Percentiles rank a stretch among this genome's conserved stretches.
These are phyloP conservation scores for Limnanthes douglasii DNA, from an alignment of 345 rosid species.

Conservation along the genomic window DNA sequence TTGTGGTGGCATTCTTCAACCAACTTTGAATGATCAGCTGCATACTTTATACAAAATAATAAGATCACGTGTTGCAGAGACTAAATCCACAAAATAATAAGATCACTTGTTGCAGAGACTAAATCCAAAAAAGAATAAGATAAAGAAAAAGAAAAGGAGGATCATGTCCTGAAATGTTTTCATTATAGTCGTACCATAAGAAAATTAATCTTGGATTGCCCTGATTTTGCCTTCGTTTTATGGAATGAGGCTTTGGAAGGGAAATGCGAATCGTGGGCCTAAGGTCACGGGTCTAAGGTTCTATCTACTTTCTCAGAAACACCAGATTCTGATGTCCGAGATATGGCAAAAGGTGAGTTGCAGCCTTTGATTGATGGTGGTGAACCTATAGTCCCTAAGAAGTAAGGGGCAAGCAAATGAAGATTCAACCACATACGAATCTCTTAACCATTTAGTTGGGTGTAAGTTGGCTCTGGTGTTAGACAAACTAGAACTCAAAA, in stretches of 20 bases:
- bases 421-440: too few species aligned
- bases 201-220: conserved; percentile 53
- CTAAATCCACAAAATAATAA: conserved; percentile 48
- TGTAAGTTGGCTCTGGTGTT: too few species aligned
- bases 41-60: conserved; percentile 42
- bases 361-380: conserved; percentile 53
- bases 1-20: conserved; percentile 41
- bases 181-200: conserved; percentile 75
- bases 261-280: conserved; percentile 47
- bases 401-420: too few species aligned
- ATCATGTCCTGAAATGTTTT: conserved; percentile 67
- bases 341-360: conserved; percentile 44
- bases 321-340: conserved; percentile 24
- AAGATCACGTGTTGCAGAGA: conserved; percentile 41
- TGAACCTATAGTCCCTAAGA: conserved; percentile 29
- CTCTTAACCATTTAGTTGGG: too few species aligned
- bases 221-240: conserved; percentile 47
- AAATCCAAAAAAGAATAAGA: conserved; percentile 34
- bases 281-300: conserved; percentile 85
- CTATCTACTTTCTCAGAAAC: conserved; percentile 57
- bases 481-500: too few species aligned
- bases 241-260: conserved; percentile 68
- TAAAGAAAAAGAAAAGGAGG: conserved; percentile 22
- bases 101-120: conserved; percentile 42
- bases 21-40: conserved; percentile 43